Percentiles rank a stretch among this genome's conserved stretches.
These are phyloP conservation scores for Plicaturopsis crispa DNA, from an alignment of 768 basidiomycete genomes.

Conservation along the genomic window DNA sequence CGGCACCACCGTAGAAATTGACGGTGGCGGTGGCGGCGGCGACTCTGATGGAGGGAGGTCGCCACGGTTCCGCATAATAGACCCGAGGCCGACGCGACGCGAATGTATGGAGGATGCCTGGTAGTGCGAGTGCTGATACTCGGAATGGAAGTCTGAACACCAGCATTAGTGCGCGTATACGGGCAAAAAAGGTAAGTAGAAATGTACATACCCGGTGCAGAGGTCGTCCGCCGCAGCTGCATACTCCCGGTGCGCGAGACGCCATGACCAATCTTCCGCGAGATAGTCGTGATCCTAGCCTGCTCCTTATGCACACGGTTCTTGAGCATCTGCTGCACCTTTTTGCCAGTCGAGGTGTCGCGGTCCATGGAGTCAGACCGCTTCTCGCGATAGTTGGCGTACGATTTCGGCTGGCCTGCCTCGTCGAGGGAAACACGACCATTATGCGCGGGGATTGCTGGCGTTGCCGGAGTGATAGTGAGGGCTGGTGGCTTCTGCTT, in stretches of 20 bases:
- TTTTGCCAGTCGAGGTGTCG: conserved; percentile 57
- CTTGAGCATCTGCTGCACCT: conserved; percentile 70
- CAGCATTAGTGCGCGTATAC: too few species aligned
- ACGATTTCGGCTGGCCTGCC: too few species aligned
- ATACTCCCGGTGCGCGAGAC: conserved; percentile 44
- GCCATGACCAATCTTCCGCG: conserved; percentile 68
- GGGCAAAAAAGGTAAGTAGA: too few species aligned
- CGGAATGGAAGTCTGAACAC: conserved; percentile 57
- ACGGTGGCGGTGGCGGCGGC: conserved; percentile 25
- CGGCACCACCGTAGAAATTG: conserved; percentile 1
- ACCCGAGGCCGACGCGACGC: conserved; percentile 46
- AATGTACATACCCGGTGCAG: conserved; percentile 63
- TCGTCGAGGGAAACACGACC: conserved; percentile 12
- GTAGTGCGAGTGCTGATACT: conserved; percentile 52
- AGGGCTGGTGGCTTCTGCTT: conserved; percentile 32
- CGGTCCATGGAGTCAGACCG: conserved; percentile 23
- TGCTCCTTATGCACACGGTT: conserved; percentile 68
- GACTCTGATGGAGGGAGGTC: conserved; percentile 23
- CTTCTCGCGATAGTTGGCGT: conserved; percentile 6
- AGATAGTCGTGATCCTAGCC: conserved; percentile 67
- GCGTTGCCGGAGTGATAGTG: conserved; percentile 57
- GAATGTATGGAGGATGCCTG: conserved; percentile 85
- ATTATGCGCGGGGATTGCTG: conserved; percentile 28
- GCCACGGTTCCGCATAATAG: conserved; percentile 33
- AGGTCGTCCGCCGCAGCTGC: conserved; percentile 48